Evolutionary conservation across 371 early-diverging fungal genomes (phyloP), one percentile per base, ranked within the genome.

Genomic region (Amoeboaphelidium occidentale): DNA sequence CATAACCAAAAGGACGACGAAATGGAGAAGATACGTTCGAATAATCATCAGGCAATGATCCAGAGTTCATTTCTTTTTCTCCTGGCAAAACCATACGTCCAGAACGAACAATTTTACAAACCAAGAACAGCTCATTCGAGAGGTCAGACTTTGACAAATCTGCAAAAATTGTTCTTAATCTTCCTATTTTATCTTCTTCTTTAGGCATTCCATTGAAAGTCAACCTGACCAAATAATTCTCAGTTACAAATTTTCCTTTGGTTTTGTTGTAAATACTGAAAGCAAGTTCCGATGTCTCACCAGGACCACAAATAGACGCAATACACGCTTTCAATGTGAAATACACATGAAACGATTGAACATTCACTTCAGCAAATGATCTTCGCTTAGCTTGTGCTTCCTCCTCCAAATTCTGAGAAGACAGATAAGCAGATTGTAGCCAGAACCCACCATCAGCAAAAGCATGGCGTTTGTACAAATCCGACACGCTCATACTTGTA

Each of bases 1-100:
- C 74, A 57, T 72, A 75, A 0, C 78, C 78, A 68, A 73, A 73
- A 2, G 80, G 80, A 43, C 79, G 51, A 41, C 73, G 58, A 42
- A 58, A 50, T 23, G 55, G 54, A n/a, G 25, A 45, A 23, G 17
- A 25, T 17, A 39, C 23, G 51, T 51, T 53, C 1, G 20, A 23
- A 23, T 26, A 20, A 23, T 42, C 26, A 23, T 28, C 24, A 41
- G 53, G 32, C 50, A 53, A n/a, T 28, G 53, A 43, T 43, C 47
- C 47, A 46, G 58, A 27, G 2, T 17, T 24, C 13, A 46, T 32
- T 39, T 26, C 53, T 26, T 72, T 68, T 51, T 62, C 65, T 27
- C 76, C 74, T 0, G 50, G 54, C 17, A 67, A 55, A 50, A 69
- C 74, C 73, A 77, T 74, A 22, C 63, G 62, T 1, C 78, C 78